These are phyloP conservation scores for Cyathus striatus DNA, from an alignment of 768 basidiomycete species.

Conservation along the genomic window DNA sequence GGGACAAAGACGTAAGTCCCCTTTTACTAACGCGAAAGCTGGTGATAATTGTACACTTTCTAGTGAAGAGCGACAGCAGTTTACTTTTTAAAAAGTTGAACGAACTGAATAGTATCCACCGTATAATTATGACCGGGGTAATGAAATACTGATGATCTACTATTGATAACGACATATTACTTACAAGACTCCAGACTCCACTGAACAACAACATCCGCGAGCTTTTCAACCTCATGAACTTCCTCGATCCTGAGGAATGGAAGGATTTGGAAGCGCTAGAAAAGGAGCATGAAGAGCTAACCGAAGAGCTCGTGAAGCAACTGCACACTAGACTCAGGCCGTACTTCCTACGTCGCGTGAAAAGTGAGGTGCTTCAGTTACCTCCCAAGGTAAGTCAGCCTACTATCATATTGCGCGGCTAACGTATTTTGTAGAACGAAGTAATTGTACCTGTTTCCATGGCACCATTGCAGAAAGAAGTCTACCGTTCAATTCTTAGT, in stretches of 20 bases:
- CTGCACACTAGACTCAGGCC: slow-evolving; percentile 77
- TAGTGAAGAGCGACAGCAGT: slow-evolving; percentile 82
- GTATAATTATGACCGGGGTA: slow-evolving; percentile 87
- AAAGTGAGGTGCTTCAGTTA: slow-evolving; percentile 88
- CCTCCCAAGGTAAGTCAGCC: slow-evolving; percentile 83
- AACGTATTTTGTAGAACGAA: slow-evolving; percentile 67
- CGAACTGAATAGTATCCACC: slow-evolving; percentile 71
- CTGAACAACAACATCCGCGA: slow-evolving; percentile 97
- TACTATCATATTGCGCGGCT: no score
- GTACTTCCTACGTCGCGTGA: slow-evolving; percentile 91
- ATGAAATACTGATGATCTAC: no score
- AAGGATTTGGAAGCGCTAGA: slow-evolving; percentile 68
- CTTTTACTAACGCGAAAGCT: slow-evolving; percentile 1
- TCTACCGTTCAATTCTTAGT: slow-evolving; percentile 86
- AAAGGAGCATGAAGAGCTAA: slow-evolving; percentile 70
- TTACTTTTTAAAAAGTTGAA: slow-evolving; percentile 80
- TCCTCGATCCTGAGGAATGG: slow-evolving; percentile 80
- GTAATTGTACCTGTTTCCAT: slow-evolving; percentile 90
- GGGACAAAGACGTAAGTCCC: slow-evolving; percentile 75
- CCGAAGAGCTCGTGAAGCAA: slow-evolving; percentile 74
- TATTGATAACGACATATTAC: no score
- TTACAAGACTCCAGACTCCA: slow-evolving; percentile 56
- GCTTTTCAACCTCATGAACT: slow-evolving; percentile 95
- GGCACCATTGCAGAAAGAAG: slow-evolving; percentile 79
- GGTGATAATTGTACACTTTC: slow-evolving; percentile 8